phyloP scores from a whole-genome alignment of 768 basidiomycete genomes.

The Leccinum ochraceum region DNA sequence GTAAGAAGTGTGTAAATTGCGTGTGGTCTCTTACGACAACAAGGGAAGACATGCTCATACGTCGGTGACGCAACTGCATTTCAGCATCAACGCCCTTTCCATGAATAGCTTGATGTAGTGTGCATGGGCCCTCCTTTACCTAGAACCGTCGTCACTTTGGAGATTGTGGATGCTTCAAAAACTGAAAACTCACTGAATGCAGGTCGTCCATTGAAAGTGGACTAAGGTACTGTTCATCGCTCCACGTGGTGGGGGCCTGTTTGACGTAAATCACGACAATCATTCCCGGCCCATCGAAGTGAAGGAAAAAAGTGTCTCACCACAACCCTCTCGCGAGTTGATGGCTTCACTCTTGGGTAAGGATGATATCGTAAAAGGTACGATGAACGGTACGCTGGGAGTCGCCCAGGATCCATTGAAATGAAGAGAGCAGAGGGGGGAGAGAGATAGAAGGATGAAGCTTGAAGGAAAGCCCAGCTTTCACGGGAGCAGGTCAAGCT shows the following conservation, averaged over 20 bases:
- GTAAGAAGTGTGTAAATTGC: background rate
- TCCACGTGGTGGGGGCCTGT: too few relatives aligned
- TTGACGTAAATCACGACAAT: too few relatives aligned
- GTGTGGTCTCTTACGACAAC: slow-evolving; percentile 20
- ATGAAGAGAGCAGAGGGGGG: background rate
- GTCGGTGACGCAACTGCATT: slow-evolving; percentile 7
- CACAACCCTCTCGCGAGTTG: slow-evolving; percentile 26
- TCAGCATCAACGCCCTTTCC: background rate
- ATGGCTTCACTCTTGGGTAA: slow-evolving; percentile 26
- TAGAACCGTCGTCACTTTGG: slow-evolving; percentile 10
- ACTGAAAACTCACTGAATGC: slow-evolving; percentile 6
- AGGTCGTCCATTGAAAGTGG: background rate
- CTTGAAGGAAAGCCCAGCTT: background rate
- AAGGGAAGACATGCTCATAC: slow-evolving; percentile 22
- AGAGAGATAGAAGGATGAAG: background rate
- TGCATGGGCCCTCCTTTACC: slow-evolving; percentile 4
- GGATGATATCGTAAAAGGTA: slow-evolving; percentile 31
- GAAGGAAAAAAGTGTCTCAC: slow-evolving; percentile 15
- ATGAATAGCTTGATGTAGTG: slow-evolving; percentile 10
- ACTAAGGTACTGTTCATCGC: too few relatives aligned
- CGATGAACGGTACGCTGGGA: slow-evolving; percentile 33
- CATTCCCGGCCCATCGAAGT: background rate
- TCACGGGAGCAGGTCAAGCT: slow-evolving; percentile 1
- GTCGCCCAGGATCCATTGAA: slow-evolving; percentile 17
- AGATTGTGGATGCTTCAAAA: background rate